Percentiles rank a stretch among this genome's conserved stretches.
These are phyloP conservation scores for Waltergamsia citrina DNA, from an alignment of 2,329 filamentous ascomycete species.

Conservation along the genomic window DNA sequence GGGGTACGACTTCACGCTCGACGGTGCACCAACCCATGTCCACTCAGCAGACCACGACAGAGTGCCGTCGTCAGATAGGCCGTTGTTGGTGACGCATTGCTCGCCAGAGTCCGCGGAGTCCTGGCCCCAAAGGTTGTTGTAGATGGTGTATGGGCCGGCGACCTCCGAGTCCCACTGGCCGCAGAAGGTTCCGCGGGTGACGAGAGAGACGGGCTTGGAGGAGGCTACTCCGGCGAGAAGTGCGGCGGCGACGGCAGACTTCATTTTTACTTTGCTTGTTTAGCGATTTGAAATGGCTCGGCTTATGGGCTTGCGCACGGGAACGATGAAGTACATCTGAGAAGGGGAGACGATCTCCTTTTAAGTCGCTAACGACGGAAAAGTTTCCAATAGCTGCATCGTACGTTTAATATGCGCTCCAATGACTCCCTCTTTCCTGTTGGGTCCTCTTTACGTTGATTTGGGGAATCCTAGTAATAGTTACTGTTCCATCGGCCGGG, in stretches of 20 bases:
- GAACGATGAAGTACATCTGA: too few relatives aligned
- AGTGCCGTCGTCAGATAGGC: slow-evolving; percentile 15
- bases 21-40: slow-evolving; percentile 25
- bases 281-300: too few relatives aligned
- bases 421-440: too few relatives aligned
- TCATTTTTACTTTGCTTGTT: too few relatives aligned
- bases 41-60: slow-evolving; percentile 28
- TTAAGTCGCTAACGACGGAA: too few relatives aligned
- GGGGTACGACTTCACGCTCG: slow-evolving; percentile 31
- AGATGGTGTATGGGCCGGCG: slow-evolving; percentile 15
- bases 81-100: slow-evolving; percentile 28
- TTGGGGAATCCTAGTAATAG: background rate
- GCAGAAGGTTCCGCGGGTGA: slow-evolving; percentile 6
- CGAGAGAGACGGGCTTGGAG: background rate
- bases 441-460: background rate
- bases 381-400: too few relatives aligned
- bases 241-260: background rate
- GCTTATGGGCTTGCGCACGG: too few relatives aligned
- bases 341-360: too few relatives aligned
- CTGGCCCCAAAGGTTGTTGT: slow-evolving; percentile 33
- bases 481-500: background rate
- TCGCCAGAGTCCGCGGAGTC: slow-evolving; percentile 18
- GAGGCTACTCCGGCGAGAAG: background rate
- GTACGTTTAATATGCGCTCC: too few relatives aligned
- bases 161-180: slow-evolving; percentile 12